A percentile compares a stretch with the other conserved stretches of the same genome.
These are phyloP conservation scores for Tricholoma saponaceum DNA, from an alignment of 768 basidiomycete species.

Conservation along the genomic window DNA sequence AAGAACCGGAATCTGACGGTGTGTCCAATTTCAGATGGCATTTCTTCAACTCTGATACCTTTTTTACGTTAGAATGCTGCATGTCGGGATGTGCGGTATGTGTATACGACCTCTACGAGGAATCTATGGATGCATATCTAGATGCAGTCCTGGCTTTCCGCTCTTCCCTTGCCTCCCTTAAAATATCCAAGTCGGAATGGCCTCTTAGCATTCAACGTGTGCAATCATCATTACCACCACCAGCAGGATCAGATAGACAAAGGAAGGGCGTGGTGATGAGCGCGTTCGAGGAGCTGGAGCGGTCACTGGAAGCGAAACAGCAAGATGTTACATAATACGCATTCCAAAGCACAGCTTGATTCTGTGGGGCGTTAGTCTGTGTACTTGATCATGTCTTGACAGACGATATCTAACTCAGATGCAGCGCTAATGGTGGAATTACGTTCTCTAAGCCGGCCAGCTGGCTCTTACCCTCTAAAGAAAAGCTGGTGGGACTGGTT, in stretches of 20 bases:
- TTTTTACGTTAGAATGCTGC: slow-evolving; percentile 66
- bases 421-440: background rate
- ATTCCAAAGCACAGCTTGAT: background rate
- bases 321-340: slow-evolving; percentile 10
- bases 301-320: slow-evolving; percentile 46
- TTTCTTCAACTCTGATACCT: background rate
- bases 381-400: background rate
- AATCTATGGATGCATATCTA: slow-evolving; percentile 61
- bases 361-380: slow-evolving; percentile 20
- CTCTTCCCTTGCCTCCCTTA: slow-evolving; percentile 39
- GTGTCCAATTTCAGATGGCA: slow-evolving; percentile 14
- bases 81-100: slow-evolving; percentile 95
- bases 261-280: slow-evolving; percentile 39
- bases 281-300: slow-evolving; percentile 75
- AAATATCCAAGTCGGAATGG: slow-evolving; percentile 62
- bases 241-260: slow-evolving; percentile 11
- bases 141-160: slow-evolving; percentile 48
- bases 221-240: background rate
- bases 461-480: background rate
- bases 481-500: background rate
- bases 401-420: slow-evolving; percentile 4
- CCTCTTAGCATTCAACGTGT: slow-evolving; percentile 44
- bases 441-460: background rate
- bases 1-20: slow-evolving; percentile 67
- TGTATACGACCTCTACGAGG: slow-evolving; percentile 85